These are phyloP conservation scores for Mucor piriformis DNA, from an alignment of 371 early-diverging fungal species.

Conservation along the genomic window DNA sequence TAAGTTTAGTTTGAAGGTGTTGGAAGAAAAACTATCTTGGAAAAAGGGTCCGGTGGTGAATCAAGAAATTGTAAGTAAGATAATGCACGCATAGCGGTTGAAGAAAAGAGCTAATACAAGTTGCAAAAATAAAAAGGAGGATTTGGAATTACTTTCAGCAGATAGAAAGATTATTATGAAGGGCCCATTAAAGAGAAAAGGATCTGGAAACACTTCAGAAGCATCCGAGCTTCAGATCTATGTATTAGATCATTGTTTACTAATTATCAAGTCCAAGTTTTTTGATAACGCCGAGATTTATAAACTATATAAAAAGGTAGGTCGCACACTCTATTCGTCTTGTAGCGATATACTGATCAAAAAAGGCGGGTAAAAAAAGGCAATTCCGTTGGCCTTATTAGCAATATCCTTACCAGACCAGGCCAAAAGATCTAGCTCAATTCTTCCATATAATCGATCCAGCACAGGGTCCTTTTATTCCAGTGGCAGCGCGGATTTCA, in stretches of 20 bases:
- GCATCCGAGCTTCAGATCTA: constrained; percentile 72
- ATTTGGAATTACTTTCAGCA: constrained; percentile 53
- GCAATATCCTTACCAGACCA: constrained; percentile 67
- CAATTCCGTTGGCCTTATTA: constrained; percentile 78
- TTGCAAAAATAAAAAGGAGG: constrained; percentile 72
- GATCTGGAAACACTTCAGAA: constrained; percentile 60
- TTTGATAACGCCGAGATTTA: constrained; percentile 36
- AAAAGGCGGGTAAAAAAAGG: too few relatives aligned
- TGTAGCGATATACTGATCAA: too few relatives aligned
- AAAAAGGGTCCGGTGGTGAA: constrained; percentile 51
- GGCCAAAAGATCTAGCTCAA: constrained; percentile 38
- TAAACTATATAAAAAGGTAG: constrained; percentile 49
- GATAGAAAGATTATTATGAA: constrained; percentile 77
- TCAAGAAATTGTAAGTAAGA: constrained; percentile 45
- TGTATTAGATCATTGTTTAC: constrained; percentile 84
- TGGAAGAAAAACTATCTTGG: constrained; percentile 62
- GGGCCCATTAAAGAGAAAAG: constrained; percentile 75
- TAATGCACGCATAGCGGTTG: constrained; percentile 34
- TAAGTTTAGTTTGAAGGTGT: constrained; percentile 25
- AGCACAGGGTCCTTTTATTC: constrained; percentile 23
- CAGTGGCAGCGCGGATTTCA: background rate
- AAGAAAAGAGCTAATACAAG: too few relatives aligned
- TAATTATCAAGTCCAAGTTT: constrained; percentile 69
- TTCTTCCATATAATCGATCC: constrained; percentile 37
- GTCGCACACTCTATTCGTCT: background rate